Base-by-base conservation (phyloP, 768 basidiomycete species). In the Suillus ampliporus region DNA sequence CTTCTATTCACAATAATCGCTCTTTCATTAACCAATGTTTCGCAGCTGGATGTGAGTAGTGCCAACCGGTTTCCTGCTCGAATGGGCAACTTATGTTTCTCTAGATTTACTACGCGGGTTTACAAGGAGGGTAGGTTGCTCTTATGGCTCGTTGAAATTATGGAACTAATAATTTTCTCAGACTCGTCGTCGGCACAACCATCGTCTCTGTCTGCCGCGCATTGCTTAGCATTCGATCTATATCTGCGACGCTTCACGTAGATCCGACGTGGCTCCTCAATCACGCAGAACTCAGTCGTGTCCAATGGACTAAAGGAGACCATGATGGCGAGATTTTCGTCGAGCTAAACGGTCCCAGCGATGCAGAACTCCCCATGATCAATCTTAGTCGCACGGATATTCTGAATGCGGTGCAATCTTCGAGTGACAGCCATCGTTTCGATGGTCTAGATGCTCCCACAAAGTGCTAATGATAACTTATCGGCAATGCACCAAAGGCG, bases 201-300 rank as follows among this genome's bases (percentile, higher is more conserved):
- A 21, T 56, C 1, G 66, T 78, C 19, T 69, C 72, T 19, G 73
- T 78, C 37, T 75, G 74, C 15, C 73, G 74, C 9, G 69, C 78
- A 28, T 74, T 78, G 70, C 71, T 78, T 41, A 74, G 72, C 66
- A 77, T 79, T 59, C 74, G 75, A 54, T 80, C 79, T 13, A 71
- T 80, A 11, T 76, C 81, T 17, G 72, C 72, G 21, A 60, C 72
- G 26, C 70, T 80, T 14, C 77, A 78, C 38, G 75, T 80, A 19
- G 76, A 79, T 51, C 73, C 77, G 11, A 73, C 76, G 10, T 79
- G 77, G 78, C 70, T 81, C 6, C 70, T 82, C 26, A 81, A 73
- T 65, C 75, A 78, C 63, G 73, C 76, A 13, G 79, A 83, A 70
- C 76, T 81, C n/a, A 77, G 74, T 56, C 78, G 81, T 15, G 75